Conservation (phyloP, 768 basidiomycete genomes). For the Lentinula edodes region DNA sequence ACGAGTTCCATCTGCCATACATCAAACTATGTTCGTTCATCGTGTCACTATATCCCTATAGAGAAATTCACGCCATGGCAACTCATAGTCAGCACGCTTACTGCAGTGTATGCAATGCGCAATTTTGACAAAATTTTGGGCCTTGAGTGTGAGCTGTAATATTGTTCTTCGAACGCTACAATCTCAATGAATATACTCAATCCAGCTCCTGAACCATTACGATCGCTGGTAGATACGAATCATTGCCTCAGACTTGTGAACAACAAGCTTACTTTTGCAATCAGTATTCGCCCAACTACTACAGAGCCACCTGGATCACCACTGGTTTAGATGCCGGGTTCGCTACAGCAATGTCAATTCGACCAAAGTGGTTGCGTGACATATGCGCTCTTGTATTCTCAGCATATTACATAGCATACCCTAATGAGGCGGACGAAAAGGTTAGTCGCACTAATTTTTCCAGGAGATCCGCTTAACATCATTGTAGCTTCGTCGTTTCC, state of each 20-base stretch:
- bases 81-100: constrained; percentile 80
- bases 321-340: constrained; percentile 97
- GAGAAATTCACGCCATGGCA: constrained; percentile 96
- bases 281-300: constrained; percentile 89
- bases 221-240: background rate
- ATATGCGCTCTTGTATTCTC: constrained; percentile 82
- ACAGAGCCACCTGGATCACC: constrained; percentile 91
- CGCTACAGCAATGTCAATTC: constrained; percentile 90
- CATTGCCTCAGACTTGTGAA: background rate
- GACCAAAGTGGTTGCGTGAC: constrained; percentile 88
- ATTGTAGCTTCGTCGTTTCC: constrained; percentile 76
- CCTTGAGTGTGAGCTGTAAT: constrained; percentile 54
- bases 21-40: background rate
- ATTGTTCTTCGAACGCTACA: background rate
- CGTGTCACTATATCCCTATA: constrained; percentile 20
- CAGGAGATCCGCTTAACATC: background rate
- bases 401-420: constrained; percentile 80
- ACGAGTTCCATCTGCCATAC: constrained; percentile 17
- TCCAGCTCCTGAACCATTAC: constrained; percentile 84
- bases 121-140: constrained; percentile 86
- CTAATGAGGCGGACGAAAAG: constrained; percentile 94
- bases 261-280: background rate
- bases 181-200: constrained; percentile 7
- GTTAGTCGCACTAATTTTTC: constrained; percentile 34
- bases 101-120: constrained; percentile 73